Evolutionary conservation across 2,329 filamentous ascomycete genomes (phyloP), one percentile per base, ranked within the genome.

Genomic region (Dothidotthia symphoricarpi): DNA sequence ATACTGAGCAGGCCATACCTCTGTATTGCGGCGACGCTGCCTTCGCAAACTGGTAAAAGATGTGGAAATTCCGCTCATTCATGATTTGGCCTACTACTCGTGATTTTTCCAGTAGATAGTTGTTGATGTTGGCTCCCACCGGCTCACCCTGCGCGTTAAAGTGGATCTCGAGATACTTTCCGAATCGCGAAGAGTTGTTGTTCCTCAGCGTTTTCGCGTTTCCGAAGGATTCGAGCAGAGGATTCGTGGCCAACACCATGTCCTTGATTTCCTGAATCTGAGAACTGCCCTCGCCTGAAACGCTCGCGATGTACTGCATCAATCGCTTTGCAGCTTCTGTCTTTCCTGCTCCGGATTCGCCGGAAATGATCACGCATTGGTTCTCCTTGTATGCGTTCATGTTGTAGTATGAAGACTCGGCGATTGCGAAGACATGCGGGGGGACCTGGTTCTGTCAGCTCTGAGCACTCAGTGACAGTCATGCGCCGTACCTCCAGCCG

Each of bases 341-440:
- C 77, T 98, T 98, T 67, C 93, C 93, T 24, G 93, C 93, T 64
- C 93, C 93, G 3, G 93, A 97, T 72, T 98, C 93, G 64, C 93
- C 93, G 4, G 93, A 97, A 57, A 98, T 98, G 69, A 98, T 98
- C 54, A 98, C 91, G 72, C 93, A 97, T 69, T 98, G 93, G 73
- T 97, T 97, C 57, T 97, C 93, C 62, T 88, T 88, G 76, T 98
- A 98, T 31, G 90, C 91, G 69, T 97, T 97, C 93, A 98, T 97
- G 75, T 98, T 97, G 75, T 97, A 97, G 75, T 98, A 98, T 38
- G 90, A 71, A 6, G 91, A 86, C 71, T 98, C 93, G 63, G 93
- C 93, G 61, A 98, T 93, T 45, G 89, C 91, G 67, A 96, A 98
- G 55, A 98, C 93, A 69, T 98, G 93, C 7, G 93, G 93, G 17